Percentiles rank a stretch among this genome's conserved stretches.
These are phyloP conservation scores for Borealophlyctis nickersoniae DNA, from an alignment of 192 early-diverging fungal species.

Conservation along the genomic window DNA sequence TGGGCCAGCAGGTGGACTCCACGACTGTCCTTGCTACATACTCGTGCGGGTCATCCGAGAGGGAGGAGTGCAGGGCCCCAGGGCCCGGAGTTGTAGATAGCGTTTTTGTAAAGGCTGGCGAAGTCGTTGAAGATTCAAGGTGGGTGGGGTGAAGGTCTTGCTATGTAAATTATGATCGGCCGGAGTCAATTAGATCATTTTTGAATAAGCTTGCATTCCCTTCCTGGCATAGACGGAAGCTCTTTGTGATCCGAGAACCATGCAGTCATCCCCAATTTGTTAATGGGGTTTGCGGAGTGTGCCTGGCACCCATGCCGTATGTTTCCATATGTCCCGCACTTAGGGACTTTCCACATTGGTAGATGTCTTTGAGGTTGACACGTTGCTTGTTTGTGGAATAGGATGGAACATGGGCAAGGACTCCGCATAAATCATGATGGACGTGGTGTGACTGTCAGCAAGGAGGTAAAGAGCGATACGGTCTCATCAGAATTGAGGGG, in stretches of 20 bases:
- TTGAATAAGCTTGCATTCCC: neutral
- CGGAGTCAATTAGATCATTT: too few relatives aligned
- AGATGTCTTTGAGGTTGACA: neutral
- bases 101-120: slow-evolving; percentile 13
- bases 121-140: slow-evolving; percentile 15
- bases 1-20: slow-evolving; percentile 11
- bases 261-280: slow-evolving; percentile 76
- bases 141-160: too few relatives aligned
- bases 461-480: slow-evolving; percentile 31
- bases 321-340: neutral
- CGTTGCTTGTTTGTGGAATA: neutral
- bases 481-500: neutral
- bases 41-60: slow-evolving; percentile 9
- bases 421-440: slow-evolving; percentile 76
- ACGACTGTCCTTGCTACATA: slow-evolving; percentile 33
- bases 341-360: neutral
- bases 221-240: neutral
- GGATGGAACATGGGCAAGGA: slow-evolving; percentile 43
- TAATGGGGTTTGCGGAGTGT: slow-evolving; percentile 76
- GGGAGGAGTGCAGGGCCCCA: slow-evolving; percentile 13
- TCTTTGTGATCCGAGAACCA: slow-evolving; percentile 38
- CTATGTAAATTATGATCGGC: too few relatives aligned
- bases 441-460: slow-evolving; percentile 65
- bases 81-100: slow-evolving; percentile 9
- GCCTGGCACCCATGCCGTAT: slow-evolving; percentile 71